Percentiles rank a stretch among this genome's conserved stretches.
phyloP scores from a whole-genome alignment of 805 yeast genomes.

The Candida cerambycidarum region DNA sequence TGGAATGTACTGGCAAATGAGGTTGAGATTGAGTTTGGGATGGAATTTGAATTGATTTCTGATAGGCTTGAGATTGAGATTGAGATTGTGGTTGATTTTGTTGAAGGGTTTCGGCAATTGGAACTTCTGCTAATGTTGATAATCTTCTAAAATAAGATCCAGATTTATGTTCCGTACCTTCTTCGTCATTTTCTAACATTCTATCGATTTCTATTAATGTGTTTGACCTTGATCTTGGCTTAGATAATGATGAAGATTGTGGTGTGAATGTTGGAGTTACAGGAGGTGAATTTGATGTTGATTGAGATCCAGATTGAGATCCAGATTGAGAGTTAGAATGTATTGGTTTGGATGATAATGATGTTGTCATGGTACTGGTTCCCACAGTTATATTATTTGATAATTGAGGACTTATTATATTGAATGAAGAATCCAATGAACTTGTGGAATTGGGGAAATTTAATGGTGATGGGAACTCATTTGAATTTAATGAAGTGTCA shows the following conservation, averaged over 20 bases:
- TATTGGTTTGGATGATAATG: conserved; percentile 6
- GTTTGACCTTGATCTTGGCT: conserved; percentile 33
- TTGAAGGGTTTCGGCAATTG: conserved; percentile 21
- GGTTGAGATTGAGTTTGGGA: neutral
- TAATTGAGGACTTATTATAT: conserved; percentile 15
- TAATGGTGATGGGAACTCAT: conserved; percentile 15
- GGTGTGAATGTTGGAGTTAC: conserved; percentile 12
- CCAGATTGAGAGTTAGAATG: conserved; percentile 7
- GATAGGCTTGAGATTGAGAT: neutral
- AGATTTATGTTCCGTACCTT: conserved; percentile 48
- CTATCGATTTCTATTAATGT: conserved; percentile 35
- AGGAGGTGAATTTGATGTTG: conserved; percentile 9
- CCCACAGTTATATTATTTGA: conserved; percentile 13
- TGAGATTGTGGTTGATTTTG: neutral
- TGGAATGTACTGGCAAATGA: conserved; percentile 4
- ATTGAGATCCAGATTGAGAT: conserved; percentile 4
- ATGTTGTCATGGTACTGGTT: conserved; percentile 18
- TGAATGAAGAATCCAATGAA: conserved; percentile 17
- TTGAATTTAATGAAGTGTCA: conserved; percentile 6
- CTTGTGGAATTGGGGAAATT: conserved; percentile 19
- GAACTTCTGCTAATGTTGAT: conserved; percentile 60
- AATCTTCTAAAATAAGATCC: conserved; percentile 66
- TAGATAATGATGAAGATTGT: neutral
- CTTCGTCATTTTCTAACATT: conserved; percentile 36
- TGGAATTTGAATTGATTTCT: neutral